Evolutionary conservation across 2,329 filamentous ascomycete genomes (phyloP).

Genomic region (Coniochaeta prunicola): DNA sequence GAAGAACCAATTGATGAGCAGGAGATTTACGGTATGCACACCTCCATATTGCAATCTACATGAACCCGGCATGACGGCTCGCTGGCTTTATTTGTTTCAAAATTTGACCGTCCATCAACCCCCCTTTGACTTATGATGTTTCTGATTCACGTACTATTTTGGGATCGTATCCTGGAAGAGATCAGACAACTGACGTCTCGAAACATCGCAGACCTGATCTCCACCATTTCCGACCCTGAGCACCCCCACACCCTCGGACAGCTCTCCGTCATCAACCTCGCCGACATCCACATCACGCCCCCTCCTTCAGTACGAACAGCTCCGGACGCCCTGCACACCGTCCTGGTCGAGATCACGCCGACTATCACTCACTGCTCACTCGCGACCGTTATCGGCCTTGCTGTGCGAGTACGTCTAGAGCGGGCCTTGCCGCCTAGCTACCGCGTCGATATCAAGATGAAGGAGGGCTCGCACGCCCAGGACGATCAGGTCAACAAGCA

Average conservation of each 20-base stretch:
- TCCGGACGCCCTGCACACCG: slow-evolving; percentile 55
- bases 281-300: slow-evolving; percentile 75
- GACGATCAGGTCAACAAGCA: slow-evolving; percentile 97
- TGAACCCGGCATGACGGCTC: neutral
- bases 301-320: slow-evolving; percentile 47
- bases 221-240: slow-evolving; percentile 91
- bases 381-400: slow-evolving; percentile 91
- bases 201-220: slow-evolving; percentile 67
- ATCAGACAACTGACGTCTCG: slow-evolving; percentile 24
- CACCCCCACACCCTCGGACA: slow-evolving; percentile 91
- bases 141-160: slow-evolving; percentile 6
- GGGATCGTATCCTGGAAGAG: slow-evolving; percentile 4
- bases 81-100: neutral
- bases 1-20: slow-evolving; percentile 91
- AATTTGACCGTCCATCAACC: neutral
- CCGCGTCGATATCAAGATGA: slow-evolving; percentile 86
- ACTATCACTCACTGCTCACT: slow-evolving; percentile 96
- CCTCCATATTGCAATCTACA: neutral
- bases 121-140: neutral
- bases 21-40: slow-evolving; percentile 76
- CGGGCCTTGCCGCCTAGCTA: slow-evolving; percentile 87
- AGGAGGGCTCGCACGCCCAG: slow-evolving; percentile 91
- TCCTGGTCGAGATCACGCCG: slow-evolving; percentile 85
- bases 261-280: slow-evolving; percentile 90
- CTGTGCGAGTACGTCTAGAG: slow-evolving; percentile 84